A percentile compares a stretch with the other conserved stretches of the same genome.
Conservation (phyloP, 2,329 filamentous ascomycete genomes). For the Penicillium sp. region DNA sequence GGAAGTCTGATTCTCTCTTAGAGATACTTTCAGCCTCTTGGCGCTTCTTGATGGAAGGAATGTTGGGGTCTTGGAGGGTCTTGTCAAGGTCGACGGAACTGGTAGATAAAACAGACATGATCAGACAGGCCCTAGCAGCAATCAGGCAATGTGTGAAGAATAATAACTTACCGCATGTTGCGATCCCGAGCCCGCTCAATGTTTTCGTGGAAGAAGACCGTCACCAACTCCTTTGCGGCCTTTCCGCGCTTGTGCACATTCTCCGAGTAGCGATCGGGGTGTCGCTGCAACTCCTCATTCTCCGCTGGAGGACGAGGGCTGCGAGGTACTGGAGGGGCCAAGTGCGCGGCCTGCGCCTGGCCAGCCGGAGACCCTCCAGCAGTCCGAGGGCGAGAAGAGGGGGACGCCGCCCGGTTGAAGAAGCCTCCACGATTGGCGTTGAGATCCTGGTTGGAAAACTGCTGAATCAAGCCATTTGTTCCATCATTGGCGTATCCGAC, state of each 20-base stretch:
- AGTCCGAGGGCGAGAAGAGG: conserved; percentile 79
- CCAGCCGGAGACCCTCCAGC: conserved; percentile 65
- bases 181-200: conserved; percentile 93
- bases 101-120: conserved; percentile 10
- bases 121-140: neutral
- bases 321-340: conserved; percentile 68
- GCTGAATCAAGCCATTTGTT: conserved; percentile 88
- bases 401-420: conserved; percentile 70
- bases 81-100: conserved; percentile 92
- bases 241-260: conserved; percentile 76
- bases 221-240: conserved; percentile 67
- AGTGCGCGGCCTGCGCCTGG: conserved; percentile 67
- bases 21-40: conserved; percentile 83
- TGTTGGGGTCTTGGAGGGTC: conserved; percentile 75
- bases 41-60: conserved; percentile 75
- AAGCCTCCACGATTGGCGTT: conserved; percentile 71
- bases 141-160: neutral
- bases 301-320: conserved; percentile 59
- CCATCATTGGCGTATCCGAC: conserved; percentile 71
- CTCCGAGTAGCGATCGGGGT: conserved; percentile 85
- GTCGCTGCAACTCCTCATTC: conserved; percentile 73
- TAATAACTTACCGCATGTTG: conserved; percentile 75
- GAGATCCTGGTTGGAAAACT: conserved; percentile 96
- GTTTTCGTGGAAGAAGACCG: conserved; percentile 95
- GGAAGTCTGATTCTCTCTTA: conserved; percentile 86